Evolutionary conservation across 176 grass and related monocot species (phyloP).

Genomic region (Metroxylon sagu): DNA sequence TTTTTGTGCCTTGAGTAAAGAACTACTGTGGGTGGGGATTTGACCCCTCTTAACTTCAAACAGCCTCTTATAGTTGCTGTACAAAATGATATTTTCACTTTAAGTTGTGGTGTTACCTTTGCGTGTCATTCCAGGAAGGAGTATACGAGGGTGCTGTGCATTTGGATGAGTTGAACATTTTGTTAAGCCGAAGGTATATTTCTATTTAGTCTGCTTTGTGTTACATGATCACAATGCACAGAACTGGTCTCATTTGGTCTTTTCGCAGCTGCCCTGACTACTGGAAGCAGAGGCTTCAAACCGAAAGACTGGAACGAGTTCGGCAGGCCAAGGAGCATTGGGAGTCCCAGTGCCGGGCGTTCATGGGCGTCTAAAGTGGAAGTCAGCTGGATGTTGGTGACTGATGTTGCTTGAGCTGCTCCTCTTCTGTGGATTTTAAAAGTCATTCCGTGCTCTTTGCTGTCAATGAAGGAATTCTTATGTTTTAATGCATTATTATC

Average conservation of each 20-base stretch:
- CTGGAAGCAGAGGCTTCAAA: slow-evolving; percentile 45
- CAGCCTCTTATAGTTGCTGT: no score
- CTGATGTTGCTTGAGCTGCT: no score
- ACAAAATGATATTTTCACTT: no score
- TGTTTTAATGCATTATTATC: no score
- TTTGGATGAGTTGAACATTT: slow-evolving; percentile 69
- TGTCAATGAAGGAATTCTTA: no score
- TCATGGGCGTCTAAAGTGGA: slow-evolving; percentile 46
- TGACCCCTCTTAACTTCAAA: no score
- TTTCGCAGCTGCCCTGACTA: slow-evolving; percentile 61
- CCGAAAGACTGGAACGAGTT: slow-evolving; percentile 57
- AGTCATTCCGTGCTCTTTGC: no score
- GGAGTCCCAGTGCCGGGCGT: slow-evolving; percentile 48
- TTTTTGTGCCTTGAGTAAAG: no score
- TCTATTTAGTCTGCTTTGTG: background rate
- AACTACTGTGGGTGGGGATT: no score
- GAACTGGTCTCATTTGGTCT: background rate
- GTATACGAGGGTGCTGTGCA: slow-evolving; percentile 52
- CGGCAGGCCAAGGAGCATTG: slow-evolving; percentile 73
- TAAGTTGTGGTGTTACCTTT: background rate
- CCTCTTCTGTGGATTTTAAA: no score
- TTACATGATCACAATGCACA: background rate
- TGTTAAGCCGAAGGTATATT: slow-evolving; percentile 53
- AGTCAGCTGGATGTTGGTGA: no score
- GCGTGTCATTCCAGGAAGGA: slow-evolving; percentile 32